Evolutionary conservation across 202 grass and related monocot species (phyloP).

Genomic region (Carex sylvatica): DNA sequence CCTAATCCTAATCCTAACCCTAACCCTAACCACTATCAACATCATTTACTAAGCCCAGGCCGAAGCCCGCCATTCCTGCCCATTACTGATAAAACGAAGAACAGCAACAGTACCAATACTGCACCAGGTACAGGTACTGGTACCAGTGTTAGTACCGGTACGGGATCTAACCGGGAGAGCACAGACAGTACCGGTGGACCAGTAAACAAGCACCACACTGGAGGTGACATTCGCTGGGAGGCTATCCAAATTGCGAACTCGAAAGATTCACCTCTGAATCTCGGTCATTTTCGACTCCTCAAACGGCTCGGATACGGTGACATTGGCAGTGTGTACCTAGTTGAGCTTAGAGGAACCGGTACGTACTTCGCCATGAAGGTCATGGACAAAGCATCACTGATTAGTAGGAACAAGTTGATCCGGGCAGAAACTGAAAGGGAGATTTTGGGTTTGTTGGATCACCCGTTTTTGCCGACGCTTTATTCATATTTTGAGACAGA

Average conservation of each 20-base stretch:
- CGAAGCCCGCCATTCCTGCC: conserved; percentile 6
- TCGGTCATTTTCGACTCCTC: conserved; percentile 62
- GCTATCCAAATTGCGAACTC: conserved; percentile 44
- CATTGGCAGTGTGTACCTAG: conserved; percentile 75
- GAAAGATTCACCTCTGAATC: conserved; percentile 44
- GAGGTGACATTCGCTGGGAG: conserved; percentile 62
- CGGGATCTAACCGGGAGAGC: conserved; percentile 2
- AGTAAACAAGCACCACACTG: conserved; percentile 67
- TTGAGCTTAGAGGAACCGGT: conserved; percentile 49
- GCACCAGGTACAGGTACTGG: neutral
- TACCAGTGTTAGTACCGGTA: neutral
- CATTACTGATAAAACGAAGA: conserved; percentile 11
- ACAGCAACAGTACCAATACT: neutral
- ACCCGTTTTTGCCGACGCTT: conserved; percentile 66
- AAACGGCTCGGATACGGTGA: conserved; percentile 76
- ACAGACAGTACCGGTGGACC: conserved; percentile 10
- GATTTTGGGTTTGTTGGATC: conserved; percentile 72
- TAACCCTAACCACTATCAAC: conserved; percentile 11
- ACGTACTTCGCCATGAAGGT: conserved; percentile 75
- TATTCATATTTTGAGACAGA: conserved; percentile 82
- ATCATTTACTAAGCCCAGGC: neutral
- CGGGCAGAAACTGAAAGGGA: conserved; percentile 74
- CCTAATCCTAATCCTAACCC: neutral
- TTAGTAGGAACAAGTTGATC: conserved; percentile 70
- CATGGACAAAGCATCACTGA: conserved; percentile 75